Percentiles rank a stretch among this genome's conserved stretches.
Conservation (phyloP, 1,284 basidiomycete species). For the Microbotryum scabiosae region DNA sequence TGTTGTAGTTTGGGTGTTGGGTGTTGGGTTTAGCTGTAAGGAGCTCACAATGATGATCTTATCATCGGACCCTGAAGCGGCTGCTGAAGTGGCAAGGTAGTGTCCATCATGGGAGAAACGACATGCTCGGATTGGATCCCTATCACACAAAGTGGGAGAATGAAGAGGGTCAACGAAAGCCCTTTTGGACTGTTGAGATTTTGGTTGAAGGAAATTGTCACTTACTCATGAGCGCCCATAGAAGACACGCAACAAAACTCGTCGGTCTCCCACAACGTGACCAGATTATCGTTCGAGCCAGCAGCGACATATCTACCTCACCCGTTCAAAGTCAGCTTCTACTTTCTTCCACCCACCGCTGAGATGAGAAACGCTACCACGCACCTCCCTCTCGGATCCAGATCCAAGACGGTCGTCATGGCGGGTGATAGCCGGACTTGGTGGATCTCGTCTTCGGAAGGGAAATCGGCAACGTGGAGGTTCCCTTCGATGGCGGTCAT, state of each 20-base stretch:
- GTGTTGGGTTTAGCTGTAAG: too few species aligned
- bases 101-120: conserved; percentile 25
- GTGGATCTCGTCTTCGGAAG: conserved; percentile 10
- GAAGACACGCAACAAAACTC: conserved; percentile 23
- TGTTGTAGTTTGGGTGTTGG: background rate
- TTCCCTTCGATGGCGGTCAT: conserved; percentile 15
- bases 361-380: background rate
- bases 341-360: background rate
- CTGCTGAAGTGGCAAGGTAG: conserved; percentile 18
- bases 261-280: conserved; percentile 28
- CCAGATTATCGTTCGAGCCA: conserved; percentile 21
- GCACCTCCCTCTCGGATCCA: conserved; percentile 26
- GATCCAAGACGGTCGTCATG: conserved; percentile 12
- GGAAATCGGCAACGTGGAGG: conserved; percentile 9
- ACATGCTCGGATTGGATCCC: conserved; percentile 13
- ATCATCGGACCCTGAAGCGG: background rate
- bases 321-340: background rate
- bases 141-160: background rate
- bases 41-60: conserved; percentile 23
- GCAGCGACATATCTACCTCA: conserved; percentile 19
- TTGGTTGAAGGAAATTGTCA: background rate
- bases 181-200: too few species aligned
- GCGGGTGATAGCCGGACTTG: conserved; percentile 5
- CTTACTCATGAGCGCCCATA: conserved; percentile 24
- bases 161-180: too few species aligned